Evolutionary conservation across 2,329 filamentous ascomycete genomes (phyloP), one percentile per base, ranked within the genome.

Genomic region (Alternaria sp.): DNA sequence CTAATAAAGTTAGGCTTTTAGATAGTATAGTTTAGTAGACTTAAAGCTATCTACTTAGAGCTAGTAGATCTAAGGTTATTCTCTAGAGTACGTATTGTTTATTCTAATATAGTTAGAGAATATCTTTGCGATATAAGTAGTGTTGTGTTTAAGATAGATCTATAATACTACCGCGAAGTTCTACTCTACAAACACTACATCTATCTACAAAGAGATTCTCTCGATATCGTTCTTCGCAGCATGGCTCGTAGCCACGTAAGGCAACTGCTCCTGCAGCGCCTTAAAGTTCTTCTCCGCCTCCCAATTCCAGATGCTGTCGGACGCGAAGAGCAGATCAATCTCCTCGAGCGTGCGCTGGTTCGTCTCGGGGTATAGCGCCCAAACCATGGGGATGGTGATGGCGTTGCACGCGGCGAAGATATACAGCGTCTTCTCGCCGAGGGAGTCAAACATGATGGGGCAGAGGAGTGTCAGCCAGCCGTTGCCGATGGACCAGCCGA

Each of bases 401-500:
- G 88, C 79, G 72, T 92, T 93, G 73, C 86, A 87, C 5, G 86
- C 88, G 1, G 86, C 91, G 69, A 93, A 93, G 54, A 93, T 89
- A 74, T 92, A 91, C 1, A 93, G 82, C 0, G 90, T 93, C 72
- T 91, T 92, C 66, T 92, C 89, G 21, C 86, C 85, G 55, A 93
- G 87, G 6, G 83, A 81, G 59, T 83, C 79, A 73, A 92, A 90
- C 72, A 76, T 77, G 55, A 80, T 73, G 0, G 80, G 80, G n/a
- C 76, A 79, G 2, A 82, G 73, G 1, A 83, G 70, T 0, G 79
- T 77, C 4, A 86, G 77, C 88, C 89, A 91, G 15, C 90, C 90
- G 67, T 92, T 92, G 0, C 91, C 91, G 54, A 93, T 91, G 13
- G 85, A 87, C 91, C 91, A 93, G 0, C 91, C 91, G 0, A 92